Conservation (phyloP, 352 stramenopile genomes). For the Pelagophyceae sp. region DNA sequence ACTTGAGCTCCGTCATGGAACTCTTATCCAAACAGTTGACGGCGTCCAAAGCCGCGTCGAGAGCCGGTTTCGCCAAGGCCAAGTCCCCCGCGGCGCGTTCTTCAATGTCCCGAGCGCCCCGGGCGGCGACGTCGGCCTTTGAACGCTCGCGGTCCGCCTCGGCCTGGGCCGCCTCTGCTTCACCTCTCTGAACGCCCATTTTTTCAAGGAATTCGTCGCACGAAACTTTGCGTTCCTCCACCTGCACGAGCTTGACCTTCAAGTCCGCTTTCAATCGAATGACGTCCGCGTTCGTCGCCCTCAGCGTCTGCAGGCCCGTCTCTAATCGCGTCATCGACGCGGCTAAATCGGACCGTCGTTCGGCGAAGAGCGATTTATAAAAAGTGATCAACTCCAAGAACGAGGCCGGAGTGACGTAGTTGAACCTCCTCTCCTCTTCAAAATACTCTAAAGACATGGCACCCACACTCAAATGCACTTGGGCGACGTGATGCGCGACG, state of each 20-base stretch:
- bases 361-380: constrained; percentile 63
- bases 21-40: constrained; percentile 78
- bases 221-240: constrained; percentile 73
- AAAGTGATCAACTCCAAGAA: constrained; percentile 83
- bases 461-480: constrained; percentile 76
- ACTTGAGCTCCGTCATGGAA: constrained; percentile 71
- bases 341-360: constrained; percentile 26
- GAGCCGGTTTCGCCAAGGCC: constrained; percentile 60
- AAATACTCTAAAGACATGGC: constrained; percentile 60
- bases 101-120: constrained; percentile 64
- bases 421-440: constrained; percentile 60
- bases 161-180: constrained; percentile 69
- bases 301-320: constrained; percentile 64
- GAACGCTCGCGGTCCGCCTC: constrained; percentile 31
- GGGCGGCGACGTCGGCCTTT: constrained; percentile 60
- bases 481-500: constrained; percentile 79
- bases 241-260: constrained; percentile 71
- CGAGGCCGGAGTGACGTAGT: constrained; percentile 81
- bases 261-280: constrained; percentile 65
- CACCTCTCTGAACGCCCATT: constrained; percentile 71
- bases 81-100: constrained; percentile 51
- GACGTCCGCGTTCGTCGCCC: constrained; percentile 66
- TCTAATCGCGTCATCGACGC: constrained; percentile 65
- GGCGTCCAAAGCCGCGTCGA: constrained; percentile 65
- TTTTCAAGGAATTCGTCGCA: constrained; percentile 75